A percentile compares a stretch with the other conserved stretches of the same genome.
Conservation (phyloP, 345 rosid genomes). For the Trapa bicornis region DNA sequence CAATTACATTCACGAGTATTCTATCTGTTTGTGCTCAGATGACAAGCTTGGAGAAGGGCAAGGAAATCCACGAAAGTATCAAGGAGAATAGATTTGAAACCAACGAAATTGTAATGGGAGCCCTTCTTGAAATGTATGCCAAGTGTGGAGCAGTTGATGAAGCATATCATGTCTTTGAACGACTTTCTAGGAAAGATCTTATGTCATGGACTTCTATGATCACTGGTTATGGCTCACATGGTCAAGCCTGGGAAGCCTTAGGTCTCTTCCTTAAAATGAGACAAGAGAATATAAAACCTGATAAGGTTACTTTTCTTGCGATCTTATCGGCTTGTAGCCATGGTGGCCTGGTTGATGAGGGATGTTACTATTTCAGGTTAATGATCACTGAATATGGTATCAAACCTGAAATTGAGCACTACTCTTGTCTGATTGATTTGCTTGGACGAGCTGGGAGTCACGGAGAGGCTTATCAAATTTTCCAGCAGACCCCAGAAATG, state of each 20-base stretch:
- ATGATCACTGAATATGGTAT: slow-evolving; percentile 18
- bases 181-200: slow-evolving; percentile 38
- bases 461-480: slow-evolving; percentile 45
- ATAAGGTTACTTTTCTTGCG: slow-evolving; percentile 48
- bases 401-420: too few species aligned
- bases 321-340: slow-evolving; percentile 65
- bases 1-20: slow-evolving; percentile 41
- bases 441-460: slow-evolving; percentile 23
- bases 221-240: slow-evolving; percentile 59
- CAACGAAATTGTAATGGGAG: slow-evolving; percentile 48
- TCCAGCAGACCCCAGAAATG: slow-evolving; percentile 24
- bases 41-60: slow-evolving; percentile 55
- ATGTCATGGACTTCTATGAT: slow-evolving; percentile 72
- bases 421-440: too few species aligned
- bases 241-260: slow-evolving; percentile 44
- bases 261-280: slow-evolving; percentile 43
- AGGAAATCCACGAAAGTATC: slow-evolving; percentile 38
- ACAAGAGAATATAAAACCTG: slow-evolving; percentile 34
- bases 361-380: slow-evolving; percentile 26
- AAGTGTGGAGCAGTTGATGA: slow-evolving; percentile 67
- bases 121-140: slow-evolving; percentile 71
- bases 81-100: slow-evolving; percentile 17
- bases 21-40: slow-evolving; percentile 59
- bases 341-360: slow-evolving; percentile 54
- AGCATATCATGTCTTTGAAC: slow-evolving; percentile 32